phyloP scores from a whole-genome alignment of 495 filamentous ascomycete species.

The Pyrenula massariospora region DNA sequence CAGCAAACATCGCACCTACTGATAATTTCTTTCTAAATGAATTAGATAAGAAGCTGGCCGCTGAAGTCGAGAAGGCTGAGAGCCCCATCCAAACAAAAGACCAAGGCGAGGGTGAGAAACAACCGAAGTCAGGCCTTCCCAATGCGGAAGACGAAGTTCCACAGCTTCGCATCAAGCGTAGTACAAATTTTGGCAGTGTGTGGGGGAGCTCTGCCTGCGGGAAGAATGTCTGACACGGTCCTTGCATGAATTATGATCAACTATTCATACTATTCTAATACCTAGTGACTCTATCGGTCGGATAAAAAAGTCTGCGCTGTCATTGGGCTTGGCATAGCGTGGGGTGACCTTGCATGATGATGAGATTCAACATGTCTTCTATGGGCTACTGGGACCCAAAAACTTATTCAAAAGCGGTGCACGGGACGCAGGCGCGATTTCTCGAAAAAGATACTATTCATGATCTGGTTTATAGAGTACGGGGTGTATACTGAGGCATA shows the following conservation, averaged over 20 bases:
- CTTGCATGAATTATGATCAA: too few relatives aligned
- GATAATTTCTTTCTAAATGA: conserved; percentile 28
- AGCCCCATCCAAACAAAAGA: conserved; percentile 8
- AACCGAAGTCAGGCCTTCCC: too few relatives aligned
- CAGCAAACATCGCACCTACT: conserved; percentile 25
- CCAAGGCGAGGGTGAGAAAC: conserved; percentile 14
- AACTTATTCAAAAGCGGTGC: too few relatives aligned
- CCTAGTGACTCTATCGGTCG: too few relatives aligned
- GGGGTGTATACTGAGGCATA: too few relatives aligned
- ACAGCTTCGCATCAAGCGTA: conserved; percentile 43
- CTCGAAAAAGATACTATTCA: too few relatives aligned
- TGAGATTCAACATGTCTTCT: too few relatives aligned
- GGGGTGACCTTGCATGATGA: too few relatives aligned
- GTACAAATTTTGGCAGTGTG: conserved; percentile 50
- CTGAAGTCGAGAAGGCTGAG: conserved; percentile 22
- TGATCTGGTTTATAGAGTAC: too few relatives aligned
- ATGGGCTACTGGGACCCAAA: too few relatives aligned
- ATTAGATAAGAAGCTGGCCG: conserved; percentile 31
- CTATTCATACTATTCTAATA: too few relatives aligned
- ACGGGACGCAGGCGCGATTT: too few relatives aligned
- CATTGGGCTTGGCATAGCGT: not conserved
- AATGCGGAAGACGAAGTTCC: conserved; percentile 36
- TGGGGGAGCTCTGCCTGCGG: conserved; percentile 23
- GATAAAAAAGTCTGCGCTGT: not conserved
- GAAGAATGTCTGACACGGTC: not conserved